Base-by-base conservation (phyloP, 2,329 filamentous ascomycete species). In the Calonectria ilicicola region DNA sequence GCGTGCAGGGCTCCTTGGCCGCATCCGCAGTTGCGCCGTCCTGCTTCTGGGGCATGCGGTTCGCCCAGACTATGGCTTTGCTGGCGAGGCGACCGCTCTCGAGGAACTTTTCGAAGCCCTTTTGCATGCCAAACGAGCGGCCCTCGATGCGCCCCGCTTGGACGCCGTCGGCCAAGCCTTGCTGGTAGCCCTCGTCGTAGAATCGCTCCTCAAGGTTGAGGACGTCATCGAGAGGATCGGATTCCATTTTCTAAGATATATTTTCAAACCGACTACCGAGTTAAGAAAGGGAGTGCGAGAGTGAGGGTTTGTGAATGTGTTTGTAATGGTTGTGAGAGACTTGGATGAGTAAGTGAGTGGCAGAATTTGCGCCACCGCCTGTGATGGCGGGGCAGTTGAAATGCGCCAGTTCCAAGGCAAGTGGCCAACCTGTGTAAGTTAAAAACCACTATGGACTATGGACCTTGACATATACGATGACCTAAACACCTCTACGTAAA, bases 21-120 rank as follows among this genome's bases (percentile, higher is more conserved):
- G 46, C 21, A 14, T 69, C 40, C 44, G 65, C n/a, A 2, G 17
- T 49, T 12, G 64, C 19, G 70, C 42, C 42, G 67, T 44, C 62
- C 70, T 77, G 49, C 72, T 76, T 69, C 68, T 75, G 51, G 1
- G 82, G 86, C 14, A 95, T 84, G 67, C 95, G 89, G 72, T 94
- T 93, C 15, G 92, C 92, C 96, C 96, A 98, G n/a, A 98, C 88
- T 27, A 94, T 85, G 17, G 95, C 92, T 79, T 92, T 93, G 53
- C 95, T 94, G 78, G 96, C 93, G 38, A 98, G 84, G 71, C 89
- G 89, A 2, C 96, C 96, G 82, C 95, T 90, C 74, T 95, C 93
- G 49, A 94, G 82, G 80, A 97, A 98, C 85, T 98, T 98, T 79
- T 98, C 95, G 79, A 97, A 98, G 0, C 96, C 96, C 76, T 96